These are phyloP conservation scores for Ulmus americana DNA, from an alignment of 331 rosid genomes.

Conservation along the genomic window DNA sequence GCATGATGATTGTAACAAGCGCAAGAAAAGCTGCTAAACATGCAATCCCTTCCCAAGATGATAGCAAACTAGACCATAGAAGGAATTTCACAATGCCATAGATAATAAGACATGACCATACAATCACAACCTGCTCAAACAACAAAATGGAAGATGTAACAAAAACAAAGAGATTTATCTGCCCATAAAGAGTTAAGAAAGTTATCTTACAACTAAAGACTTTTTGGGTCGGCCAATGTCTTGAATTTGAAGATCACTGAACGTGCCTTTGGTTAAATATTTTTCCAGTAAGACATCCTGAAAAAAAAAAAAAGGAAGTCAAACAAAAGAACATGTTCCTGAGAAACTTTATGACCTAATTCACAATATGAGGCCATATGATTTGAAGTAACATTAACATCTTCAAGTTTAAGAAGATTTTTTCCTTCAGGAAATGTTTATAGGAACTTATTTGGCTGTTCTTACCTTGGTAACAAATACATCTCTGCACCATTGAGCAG, in stretches of 20 bases:
- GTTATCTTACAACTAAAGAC: conserved; percentile 50
- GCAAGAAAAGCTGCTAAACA: conserved; percentile 34
- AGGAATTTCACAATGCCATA: conserved; percentile 32
- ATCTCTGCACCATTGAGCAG: conserved; percentile 83
- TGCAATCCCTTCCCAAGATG: conserved; percentile 63
- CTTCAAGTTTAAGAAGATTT: neutral
- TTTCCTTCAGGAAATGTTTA: neutral
- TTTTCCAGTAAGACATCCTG: conserved; percentile 79
- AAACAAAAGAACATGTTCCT: neutral
- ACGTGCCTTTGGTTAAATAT: conserved; percentile 37
- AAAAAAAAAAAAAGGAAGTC: neutral
- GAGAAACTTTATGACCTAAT: no score
- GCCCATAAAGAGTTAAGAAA: neutral
- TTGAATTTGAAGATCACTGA: conserved; percentile 49
- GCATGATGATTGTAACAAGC: conserved; percentile 46
- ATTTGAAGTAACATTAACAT: no score
- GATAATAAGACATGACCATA: conserved; percentile 47
- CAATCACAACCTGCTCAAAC: conserved; percentile 45
- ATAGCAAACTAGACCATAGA: conserved; percentile 42
- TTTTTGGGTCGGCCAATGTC: conserved; percentile 46
- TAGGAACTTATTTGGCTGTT: no score
- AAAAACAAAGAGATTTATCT: neutral
- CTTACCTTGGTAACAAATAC: conserved; percentile 59
- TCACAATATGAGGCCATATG: no score
- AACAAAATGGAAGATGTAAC: conserved; percentile 2